These are phyloP conservation scores for Stachybotrys chlorohalonatus DNA, from an alignment of 2,329 filamentous ascomycete genomes.

Conservation along the genomic window DNA sequence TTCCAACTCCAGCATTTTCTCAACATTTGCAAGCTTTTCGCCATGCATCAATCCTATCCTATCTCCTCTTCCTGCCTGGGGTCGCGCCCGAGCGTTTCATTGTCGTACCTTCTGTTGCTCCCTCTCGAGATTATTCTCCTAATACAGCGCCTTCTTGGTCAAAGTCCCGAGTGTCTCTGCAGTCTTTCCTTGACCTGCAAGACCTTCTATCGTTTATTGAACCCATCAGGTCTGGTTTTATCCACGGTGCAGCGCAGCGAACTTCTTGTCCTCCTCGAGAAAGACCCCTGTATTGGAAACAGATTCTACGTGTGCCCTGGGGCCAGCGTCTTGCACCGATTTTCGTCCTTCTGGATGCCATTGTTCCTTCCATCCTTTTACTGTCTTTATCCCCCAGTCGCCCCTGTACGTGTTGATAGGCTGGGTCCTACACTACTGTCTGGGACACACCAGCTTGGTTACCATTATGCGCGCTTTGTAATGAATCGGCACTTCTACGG, in stretches of 20 bases:
- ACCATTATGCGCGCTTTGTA: slow-evolving; percentile 1
- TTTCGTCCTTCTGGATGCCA: background rate
- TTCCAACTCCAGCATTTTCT: no score
- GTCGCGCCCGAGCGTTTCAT: no score
- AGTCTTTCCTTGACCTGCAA: background rate
- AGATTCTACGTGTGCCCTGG: background rate
- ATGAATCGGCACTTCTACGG: slow-evolving; percentile 1
- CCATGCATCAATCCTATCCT: no score
- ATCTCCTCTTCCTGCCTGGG: no score
- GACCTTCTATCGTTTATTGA: background rate
- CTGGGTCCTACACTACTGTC: background rate
- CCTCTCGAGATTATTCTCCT: background rate
- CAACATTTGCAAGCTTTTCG: no score
- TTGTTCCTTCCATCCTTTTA: background rate
- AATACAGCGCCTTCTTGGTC: background rate
- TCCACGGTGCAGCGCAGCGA: background rate
- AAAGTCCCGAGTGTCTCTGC: background rate
- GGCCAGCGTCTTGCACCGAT: background rate
- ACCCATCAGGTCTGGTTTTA: background rate
- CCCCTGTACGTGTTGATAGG: background rate
- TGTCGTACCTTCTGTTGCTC: background rate
- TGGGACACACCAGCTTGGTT: background rate
- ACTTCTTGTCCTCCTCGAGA: background rate
- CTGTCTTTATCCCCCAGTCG: background rate
- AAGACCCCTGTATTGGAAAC: background rate